These are phyloP conservation scores for Moricandia moricandioides DNA, from an alignment of 345 rosid species.

Conservation along the genomic window DNA sequence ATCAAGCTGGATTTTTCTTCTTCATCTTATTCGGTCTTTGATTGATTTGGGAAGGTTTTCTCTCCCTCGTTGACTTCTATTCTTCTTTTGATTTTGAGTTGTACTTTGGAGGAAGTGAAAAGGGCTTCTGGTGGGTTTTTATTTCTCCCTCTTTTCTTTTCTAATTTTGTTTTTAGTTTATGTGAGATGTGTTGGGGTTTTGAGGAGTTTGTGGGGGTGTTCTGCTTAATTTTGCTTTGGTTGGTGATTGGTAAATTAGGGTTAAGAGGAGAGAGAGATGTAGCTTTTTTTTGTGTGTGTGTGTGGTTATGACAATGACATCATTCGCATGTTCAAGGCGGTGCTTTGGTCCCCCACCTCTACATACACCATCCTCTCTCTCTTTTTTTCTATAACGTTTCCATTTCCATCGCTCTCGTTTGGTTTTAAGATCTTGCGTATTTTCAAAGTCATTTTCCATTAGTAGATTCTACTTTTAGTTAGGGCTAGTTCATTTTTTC, in stretches of 20 bases:
- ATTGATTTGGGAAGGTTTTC: constrained; percentile 31
- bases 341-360: constrained; percentile 75
- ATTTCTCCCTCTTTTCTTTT: constrained; percentile 9
- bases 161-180: constrained; percentile 8
- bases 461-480: background rate
- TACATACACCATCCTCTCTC: constrained; percentile 20
- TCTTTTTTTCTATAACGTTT: background rate
- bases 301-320: constrained; percentile 37
- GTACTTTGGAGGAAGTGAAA: constrained; percentile 32
- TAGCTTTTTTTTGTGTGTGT: constrained; percentile 30
- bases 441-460: background rate
- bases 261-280: constrained; percentile 13
- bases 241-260: constrained; percentile 31
- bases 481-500: background rate
- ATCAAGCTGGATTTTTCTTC: constrained; percentile 25
- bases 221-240: constrained; percentile 26
- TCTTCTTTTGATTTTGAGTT: constrained; percentile 30
- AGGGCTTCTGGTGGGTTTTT: constrained; percentile 36
- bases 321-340: constrained; percentile 57
- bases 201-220: constrained; percentile 33
- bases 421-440: background rate
- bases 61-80: constrained; percentile 7
- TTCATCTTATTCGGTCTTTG: constrained; percentile 17
- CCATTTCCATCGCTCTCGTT: background rate
- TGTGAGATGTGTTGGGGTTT: constrained; percentile 29